Percentiles rank a stretch among this genome's conserved stretches.
Conservation (phyloP, 352 stramenopile species). For the Peronospora farinosa region DNA sequence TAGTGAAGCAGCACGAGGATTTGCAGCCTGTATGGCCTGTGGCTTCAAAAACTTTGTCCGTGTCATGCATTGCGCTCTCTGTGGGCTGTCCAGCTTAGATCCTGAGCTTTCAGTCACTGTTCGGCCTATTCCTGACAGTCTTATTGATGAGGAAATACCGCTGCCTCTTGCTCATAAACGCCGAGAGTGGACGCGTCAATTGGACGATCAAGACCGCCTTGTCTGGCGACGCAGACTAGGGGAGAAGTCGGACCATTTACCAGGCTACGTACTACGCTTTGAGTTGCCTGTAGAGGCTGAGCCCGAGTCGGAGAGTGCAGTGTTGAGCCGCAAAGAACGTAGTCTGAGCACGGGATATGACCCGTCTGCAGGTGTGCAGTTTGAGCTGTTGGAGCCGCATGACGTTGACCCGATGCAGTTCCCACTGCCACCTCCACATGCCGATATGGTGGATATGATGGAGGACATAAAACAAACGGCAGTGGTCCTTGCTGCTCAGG, state of each 20-base stretch:
- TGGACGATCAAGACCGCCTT: slow-evolving; percentile 29
- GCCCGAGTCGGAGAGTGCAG: slow-evolving; percentile 19
- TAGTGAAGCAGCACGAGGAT: slow-evolving; percentile 37
- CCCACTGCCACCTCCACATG: slow-evolving; percentile 15
- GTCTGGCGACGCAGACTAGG: slow-evolving; percentile 35
- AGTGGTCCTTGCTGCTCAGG: slow-evolving; percentile 19
- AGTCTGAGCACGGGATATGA: slow-evolving; percentile 29
- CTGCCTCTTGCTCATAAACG: slow-evolving; percentile 25
- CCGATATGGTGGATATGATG: slow-evolving; percentile 17
- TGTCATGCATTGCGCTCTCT: slow-evolving; percentile 34
- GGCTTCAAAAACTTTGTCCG: slow-evolving; percentile 51
- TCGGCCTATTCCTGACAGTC: not conserved
- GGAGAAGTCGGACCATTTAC: slow-evolving; percentile 22
- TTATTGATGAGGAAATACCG: not conserved
- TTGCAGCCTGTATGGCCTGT: slow-evolving; percentile 32
- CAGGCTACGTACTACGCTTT: slow-evolving; percentile 34
- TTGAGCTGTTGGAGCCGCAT: slow-evolving; percentile 27
- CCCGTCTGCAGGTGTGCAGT: slow-evolving; percentile 19
- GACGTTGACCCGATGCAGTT: slow-evolving; percentile 24
- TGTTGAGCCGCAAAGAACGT: slow-evolving; percentile 12
- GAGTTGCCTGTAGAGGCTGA: slow-evolving; percentile 22
- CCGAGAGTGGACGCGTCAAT: slow-evolving; percentile 43
- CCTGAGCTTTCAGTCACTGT: slow-evolving; percentile 1
- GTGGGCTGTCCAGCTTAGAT: slow-evolving; percentile 6
- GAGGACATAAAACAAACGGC: slow-evolving; percentile 24